Evolutionary conservation across 169 alveolate genomes (phyloP).

Genomic region (Eimeria necatrix): DNA sequence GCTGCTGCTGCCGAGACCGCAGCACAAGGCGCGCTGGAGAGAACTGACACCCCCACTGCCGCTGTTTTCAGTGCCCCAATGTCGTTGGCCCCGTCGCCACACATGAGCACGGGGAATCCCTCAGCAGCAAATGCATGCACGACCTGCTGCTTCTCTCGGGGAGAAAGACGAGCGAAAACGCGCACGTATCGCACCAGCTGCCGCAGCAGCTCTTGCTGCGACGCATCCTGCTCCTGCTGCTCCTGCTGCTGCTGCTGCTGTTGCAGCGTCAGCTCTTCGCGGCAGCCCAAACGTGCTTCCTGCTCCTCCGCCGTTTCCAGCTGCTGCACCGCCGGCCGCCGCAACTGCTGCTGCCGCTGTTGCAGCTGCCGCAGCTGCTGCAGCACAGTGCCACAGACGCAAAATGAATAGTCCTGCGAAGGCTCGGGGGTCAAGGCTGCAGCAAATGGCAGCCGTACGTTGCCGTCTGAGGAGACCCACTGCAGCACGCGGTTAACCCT

Average conservation of each 20-base stretch:
- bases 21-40: slow-evolving; percentile 81
- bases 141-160: slow-evolving; percentile 95
- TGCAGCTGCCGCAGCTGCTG: slow-evolving; percentile 34
- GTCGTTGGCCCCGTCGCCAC: slow-evolving; percentile 99
- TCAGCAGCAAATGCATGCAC: slow-evolving; percentile 87
- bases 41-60: slow-evolving; percentile 97
- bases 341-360: slow-evolving; percentile 29
- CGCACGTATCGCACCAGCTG: slow-evolving; percentile 84
- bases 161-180: slow-evolving; percentile 98
- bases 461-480: slow-evolving; percentile 32
- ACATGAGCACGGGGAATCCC: slow-evolving; percentile 95
- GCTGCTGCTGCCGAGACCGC: slow-evolving; percentile 5
- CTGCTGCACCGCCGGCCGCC: neutral
- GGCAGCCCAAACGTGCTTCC: neutral
- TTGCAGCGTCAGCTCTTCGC: neutral
- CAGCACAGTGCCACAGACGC: slow-evolving; percentile 49
- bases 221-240: neutral
- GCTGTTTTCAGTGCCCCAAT: slow-evolving; percentile 99
- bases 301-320: neutral
- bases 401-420: neutral
- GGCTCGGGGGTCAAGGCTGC: slow-evolving; percentile 11
- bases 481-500: neutral
- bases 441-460: slow-evolving; percentile 37
- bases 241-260: slow-evolving; percentile 14
- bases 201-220: slow-evolving; percentile 40